Percentiles rank a stretch among this genome's conserved stretches.
Evolutionary conservation across 1,284 basidiomycete genomes (phyloP).

Genomic region (Malassezia brasiliensis): DNA sequence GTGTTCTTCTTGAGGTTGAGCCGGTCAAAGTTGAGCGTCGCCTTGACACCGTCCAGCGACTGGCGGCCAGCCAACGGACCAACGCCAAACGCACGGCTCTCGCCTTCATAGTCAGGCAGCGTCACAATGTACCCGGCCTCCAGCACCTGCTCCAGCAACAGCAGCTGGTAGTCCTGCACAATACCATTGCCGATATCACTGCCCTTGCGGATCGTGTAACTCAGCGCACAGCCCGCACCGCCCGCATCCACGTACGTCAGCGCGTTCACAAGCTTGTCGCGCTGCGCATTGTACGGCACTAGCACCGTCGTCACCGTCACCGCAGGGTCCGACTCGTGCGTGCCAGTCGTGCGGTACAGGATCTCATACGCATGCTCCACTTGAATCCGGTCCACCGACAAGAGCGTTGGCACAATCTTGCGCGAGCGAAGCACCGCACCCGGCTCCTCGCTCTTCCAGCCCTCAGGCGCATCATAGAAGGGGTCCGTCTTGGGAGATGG

Average conservation of each 20-base stretch:
- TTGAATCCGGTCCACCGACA: neutral
- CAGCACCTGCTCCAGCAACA: neutral
- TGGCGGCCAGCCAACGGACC: conserved; percentile 25
- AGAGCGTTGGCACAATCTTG: conserved; percentile 10
- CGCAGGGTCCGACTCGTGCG: too few species aligned
- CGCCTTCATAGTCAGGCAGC: conserved; percentile 34
- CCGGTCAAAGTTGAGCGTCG: conserved; percentile 23
- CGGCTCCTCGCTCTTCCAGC: conserved; percentile 17
- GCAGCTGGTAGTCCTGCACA: neutral
- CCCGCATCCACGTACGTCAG: conserved; percentile 22
- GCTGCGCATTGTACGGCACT: conserved; percentile 19
- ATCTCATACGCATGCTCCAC: conserved; percentile 23
- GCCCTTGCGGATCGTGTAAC: conserved; percentile 21
- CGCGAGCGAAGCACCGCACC: conserved; percentile 29
- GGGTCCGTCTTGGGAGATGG: conserved; percentile 17
- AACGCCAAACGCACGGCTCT: conserved; percentile 29
- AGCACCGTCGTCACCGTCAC: conserved; percentile 22
- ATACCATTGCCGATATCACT: conserved; percentile 13
- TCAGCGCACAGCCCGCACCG: conserved; percentile 22
- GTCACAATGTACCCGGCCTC: conserved; percentile 25
- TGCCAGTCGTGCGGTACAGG: conserved; percentile 18
- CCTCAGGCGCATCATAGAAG: conserved; percentile 26
- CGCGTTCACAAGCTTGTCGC: conserved; percentile 23
- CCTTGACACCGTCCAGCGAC: conserved; percentile 29
- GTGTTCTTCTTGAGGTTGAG: conserved; percentile 17